Evolutionary conservation across 805 yeast genomes (phyloP).

Genomic region (Cyberlindnera lachancei): DNA sequence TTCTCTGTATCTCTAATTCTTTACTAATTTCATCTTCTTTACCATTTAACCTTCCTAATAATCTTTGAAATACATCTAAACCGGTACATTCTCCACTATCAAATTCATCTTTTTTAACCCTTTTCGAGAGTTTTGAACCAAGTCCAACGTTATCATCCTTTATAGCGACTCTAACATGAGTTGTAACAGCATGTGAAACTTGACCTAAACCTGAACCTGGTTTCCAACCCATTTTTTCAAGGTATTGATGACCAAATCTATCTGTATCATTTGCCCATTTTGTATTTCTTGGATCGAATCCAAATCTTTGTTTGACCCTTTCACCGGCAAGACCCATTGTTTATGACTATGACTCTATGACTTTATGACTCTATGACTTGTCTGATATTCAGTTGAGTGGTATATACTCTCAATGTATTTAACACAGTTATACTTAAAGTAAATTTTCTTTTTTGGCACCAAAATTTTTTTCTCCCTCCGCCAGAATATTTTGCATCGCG

Average conservation of each 20-base stretch:
- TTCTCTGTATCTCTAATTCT: constrained; percentile 62
- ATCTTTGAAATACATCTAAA: constrained; percentile 85
- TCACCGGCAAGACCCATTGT: constrained; percentile 78
- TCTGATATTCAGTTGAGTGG: background rate
- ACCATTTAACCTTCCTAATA: constrained; percentile 85
- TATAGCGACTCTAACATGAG: constrained; percentile 75
- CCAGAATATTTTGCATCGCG: no score
- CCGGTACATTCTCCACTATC: constrained; percentile 85
- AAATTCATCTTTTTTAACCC: constrained; percentile 55
- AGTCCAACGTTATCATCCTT: constrained; percentile 82
- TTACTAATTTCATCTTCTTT: constrained; percentile 58
- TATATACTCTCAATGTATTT: background rate
- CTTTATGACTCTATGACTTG: background rate
- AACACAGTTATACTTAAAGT: no score
- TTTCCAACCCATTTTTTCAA: constrained; percentile 81
- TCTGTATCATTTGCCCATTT: constrained; percentile 83
- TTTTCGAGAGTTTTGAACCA: constrained; percentile 71
- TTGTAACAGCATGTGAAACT: constrained; percentile 55
- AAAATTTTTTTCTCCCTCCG: no score
- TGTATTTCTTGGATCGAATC: constrained; percentile 89
- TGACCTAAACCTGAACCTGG: constrained; percentile 88
- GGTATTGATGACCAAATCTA: constrained; percentile 82
- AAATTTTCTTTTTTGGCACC: no score
- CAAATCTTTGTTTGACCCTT: constrained; percentile 75
- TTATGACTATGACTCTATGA: no score